Evolutionary conservation across 345 rosid species (phyloP), one percentile per base, ranked within the genome.

Genomic region (Xanthoceras sorbifolium): DNA sequence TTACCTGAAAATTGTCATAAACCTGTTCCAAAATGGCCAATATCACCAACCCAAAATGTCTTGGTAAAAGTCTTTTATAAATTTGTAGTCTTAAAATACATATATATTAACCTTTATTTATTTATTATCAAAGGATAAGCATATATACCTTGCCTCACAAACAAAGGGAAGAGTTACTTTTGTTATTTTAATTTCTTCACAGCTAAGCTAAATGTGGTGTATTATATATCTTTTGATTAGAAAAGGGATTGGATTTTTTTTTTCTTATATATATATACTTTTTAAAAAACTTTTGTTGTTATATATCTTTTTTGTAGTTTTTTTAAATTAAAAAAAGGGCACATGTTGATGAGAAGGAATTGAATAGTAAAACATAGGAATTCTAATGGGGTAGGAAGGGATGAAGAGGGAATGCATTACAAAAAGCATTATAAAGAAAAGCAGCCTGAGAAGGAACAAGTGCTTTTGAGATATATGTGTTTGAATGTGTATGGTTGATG

Each of bases 101-200:
- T n/a, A n/a, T n/a, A n/a, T n/a, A n/a, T n/a, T n/a, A n/a, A n/a
- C n/a, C n/a, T n/a, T n/a, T n/a, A n/a, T n/a, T n/a, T n/a, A n/a
- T n/a, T n/a, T n/a, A n/a, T n/a, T n/a, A n/a, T n/a, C n/a, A n/a
- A n/a, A n/a, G n/a, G n/a, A n/a, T n/a, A n/a, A n/a, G n/a, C n/a
- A n/a, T n/a, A n/a, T n/a, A n/a, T n/a, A n/a, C n/a, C n/a, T n/a
- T n/a, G n/a, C n/a, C n/a, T n/a, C n/a, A n/a, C n/a, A n/a, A n/a
- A n/a, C n/a, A n/a, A n/a, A n/a, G n/a, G n/a, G n/a, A n/a, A n/a
- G n/a, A n/a, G n/a, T 66, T 79, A n/a, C 14, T 74, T 48, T 70
- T 23, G 68, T 55, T 71, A n/a, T 76, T 76, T 38, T 64, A 78
- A 55, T 76, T 85, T 54, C 83, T 71, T 77, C 76, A 57, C 64